Base-by-base conservation (phyloP, 305 asterid genomes). In the Rubia peregrina region DNA sequence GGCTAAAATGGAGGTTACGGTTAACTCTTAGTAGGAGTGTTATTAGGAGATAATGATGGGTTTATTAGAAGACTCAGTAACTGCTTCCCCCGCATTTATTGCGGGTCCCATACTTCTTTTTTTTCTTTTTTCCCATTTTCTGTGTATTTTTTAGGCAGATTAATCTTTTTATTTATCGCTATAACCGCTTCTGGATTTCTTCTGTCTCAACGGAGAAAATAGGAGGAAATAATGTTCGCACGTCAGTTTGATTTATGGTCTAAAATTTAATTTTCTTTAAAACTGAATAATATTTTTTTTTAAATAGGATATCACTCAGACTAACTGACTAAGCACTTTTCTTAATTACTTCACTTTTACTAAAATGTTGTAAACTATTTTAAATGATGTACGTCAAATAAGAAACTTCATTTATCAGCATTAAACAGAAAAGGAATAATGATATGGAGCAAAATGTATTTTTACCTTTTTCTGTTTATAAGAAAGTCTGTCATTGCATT, bases 41-140 rank as follows among this genome's bases (percentile, higher is more conserved):
- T 60, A 71, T 67, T 71, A 61, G 76, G 76, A 19, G 68, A 38
- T 68, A 21, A 69, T 65, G 68, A 63, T 70, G 36, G 67, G 73
- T 67, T 46, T 42, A 46, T 12, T 19, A 6, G 56, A 11, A 56
- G 33, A 56, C 33, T 56, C 26, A 24, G 69, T 75, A 75, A 69
- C 78, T 30, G 78, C 33, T 9, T 51, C 57, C 9, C 42, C 67
- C 78, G 16, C 16, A 24, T 75, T 75, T 69, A 69, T 53, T 40
- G 61, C 70, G 13, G 72, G 24, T 8, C 49, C 8, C 48, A 12
- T 16, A 3, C n/a, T n/a, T n/a, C 5, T 9, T 43, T 10, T 9
- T 63, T 63, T 19, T 62, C 4, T 64, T n/a, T 63, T 7, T 7
- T 38, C 3, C n/a, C 14, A 19, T 62, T 38, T 24, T 33, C 13